Evolutionary conservation across 2,329 filamentous ascomycete species (phyloP).

Genomic region (Xylariales sp.): DNA sequence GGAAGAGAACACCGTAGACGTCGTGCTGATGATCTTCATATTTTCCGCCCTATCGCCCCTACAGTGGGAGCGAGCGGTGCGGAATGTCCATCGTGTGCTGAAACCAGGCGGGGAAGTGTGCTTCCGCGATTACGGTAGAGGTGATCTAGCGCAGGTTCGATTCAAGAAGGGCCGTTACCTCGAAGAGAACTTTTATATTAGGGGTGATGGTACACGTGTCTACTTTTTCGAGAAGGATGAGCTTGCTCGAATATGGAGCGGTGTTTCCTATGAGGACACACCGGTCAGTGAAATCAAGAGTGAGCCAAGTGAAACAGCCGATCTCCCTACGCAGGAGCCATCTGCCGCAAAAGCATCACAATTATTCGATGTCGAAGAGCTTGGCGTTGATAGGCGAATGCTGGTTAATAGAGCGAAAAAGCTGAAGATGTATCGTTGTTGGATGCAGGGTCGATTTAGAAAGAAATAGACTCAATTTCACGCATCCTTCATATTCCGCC

Average conservation of each 20-base stretch:
- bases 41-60: conserved; percentile 89
- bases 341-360: conserved; percentile 37
- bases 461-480: conserved; percentile 64
- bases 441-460: conserved; percentile 86
- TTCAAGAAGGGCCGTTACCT: conserved; percentile 96
- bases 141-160: conserved; percentile 93
- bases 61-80: conserved; percentile 86
- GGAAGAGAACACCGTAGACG: conserved; percentile 82
- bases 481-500: neutral
- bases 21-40: conserved; percentile 95
- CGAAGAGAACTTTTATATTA: conserved; percentile 96
- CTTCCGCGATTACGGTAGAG: conserved; percentile 96
- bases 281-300: conserved; percentile 38
- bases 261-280: conserved; percentile 41
- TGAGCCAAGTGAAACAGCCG: conserved; percentile 40
- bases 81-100: conserved; percentile 83
- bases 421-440: conserved; percentile 98
- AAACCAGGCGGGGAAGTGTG: conserved; percentile 94
- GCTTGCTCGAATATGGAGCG: conserved; percentile 80
- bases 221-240: conserved; percentile 97
- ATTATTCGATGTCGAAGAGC: conserved; percentile 77
- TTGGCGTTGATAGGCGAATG: conserved; percentile 88
- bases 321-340: conserved; percentile 35
- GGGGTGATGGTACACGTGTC: conserved; percentile 93
- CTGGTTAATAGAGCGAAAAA: conserved; percentile 91